These are phyloP conservation scores for Diaporthe sp. DNA, from an alignment of 2,329 filamentous ascomycete genomes.

Conservation along the genomic window DNA sequence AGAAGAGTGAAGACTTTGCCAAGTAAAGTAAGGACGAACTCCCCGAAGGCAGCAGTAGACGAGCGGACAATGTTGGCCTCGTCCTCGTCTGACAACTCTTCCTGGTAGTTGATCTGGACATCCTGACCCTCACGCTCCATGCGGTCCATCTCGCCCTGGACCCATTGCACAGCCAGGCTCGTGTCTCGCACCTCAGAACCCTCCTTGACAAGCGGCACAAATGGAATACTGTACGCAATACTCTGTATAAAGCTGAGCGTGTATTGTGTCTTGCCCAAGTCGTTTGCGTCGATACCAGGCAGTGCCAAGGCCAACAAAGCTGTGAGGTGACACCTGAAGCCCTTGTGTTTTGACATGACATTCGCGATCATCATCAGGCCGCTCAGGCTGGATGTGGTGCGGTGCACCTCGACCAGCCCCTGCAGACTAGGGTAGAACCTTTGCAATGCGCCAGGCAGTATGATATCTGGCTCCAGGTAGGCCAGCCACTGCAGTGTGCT, in stretches of 20 bases:
- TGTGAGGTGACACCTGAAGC: slow-evolving; percentile 96
- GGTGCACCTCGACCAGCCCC: slow-evolving; percentile 95
- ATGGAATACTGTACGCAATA: slow-evolving; percentile 95
- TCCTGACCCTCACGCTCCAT: slow-evolving; percentile 90
- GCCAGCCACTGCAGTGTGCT: slow-evolving; percentile 90
- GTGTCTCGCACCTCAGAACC: slow-evolving; percentile 77
- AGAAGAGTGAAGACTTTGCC: slow-evolving; percentile 95
- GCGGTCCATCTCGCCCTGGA: slow-evolving; percentile 91
- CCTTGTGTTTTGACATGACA: slow-evolving; percentile 91
- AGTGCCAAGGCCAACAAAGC: slow-evolving; percentile 91
- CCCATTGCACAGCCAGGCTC: slow-evolving; percentile 88
- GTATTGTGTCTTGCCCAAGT: slow-evolving; percentile 95
- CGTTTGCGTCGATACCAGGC: slow-evolving; percentile 97
- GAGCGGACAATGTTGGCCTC: slow-evolving; percentile 91
- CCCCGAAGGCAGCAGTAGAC: slow-evolving; percentile 91
- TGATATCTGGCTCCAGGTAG: slow-evolving; percentile 89
- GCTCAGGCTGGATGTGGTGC: slow-evolving; percentile 92
- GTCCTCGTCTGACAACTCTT: slow-evolving; percentile 84
- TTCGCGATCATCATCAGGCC: slow-evolving; percentile 92
- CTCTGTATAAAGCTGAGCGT: slow-evolving; percentile 95
- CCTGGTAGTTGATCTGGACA: slow-evolving; percentile 85
- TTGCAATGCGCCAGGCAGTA: slow-evolving; percentile 92
- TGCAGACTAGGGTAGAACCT: slow-evolving; percentile 97
- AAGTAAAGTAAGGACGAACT: slow-evolving; percentile 90
- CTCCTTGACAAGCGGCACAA: slow-evolving; percentile 81